Conservation (phyloP, 2,329 filamentous ascomycete genomes). For the Bipolaris oryzae region DNA sequence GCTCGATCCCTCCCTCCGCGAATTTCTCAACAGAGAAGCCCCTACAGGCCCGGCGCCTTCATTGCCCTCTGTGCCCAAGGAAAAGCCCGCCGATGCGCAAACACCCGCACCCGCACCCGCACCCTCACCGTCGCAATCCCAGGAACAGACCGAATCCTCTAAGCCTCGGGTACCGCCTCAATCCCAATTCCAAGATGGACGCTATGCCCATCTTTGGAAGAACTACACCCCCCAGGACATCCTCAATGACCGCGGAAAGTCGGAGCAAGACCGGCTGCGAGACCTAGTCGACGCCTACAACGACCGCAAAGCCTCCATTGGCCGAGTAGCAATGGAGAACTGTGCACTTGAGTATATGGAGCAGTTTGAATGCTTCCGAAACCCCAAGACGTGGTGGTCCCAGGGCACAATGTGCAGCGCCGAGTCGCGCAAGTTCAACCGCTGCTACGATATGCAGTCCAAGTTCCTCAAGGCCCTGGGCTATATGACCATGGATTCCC, state of each 20-base stretch:
- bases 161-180: conserved; percentile 54
- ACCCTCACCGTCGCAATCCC: conserved; percentile 12
- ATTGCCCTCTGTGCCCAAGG: conserved; percentile 32
- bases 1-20: conserved; percentile 81
- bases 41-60: conserved; percentile 67
- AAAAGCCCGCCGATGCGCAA: conserved; percentile 35
- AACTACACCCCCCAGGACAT: conserved; percentile 77
- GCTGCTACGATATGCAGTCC: conserved; percentile 89
- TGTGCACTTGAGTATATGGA: conserved; percentile 86
- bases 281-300: conserved; percentile 85
- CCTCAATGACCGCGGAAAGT: conserved; percentile 71
- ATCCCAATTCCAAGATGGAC: conserved; percentile 70
- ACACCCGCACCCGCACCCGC: conserved; percentile 4
- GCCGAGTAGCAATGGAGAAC: conserved; percentile 86
- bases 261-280: conserved; percentile 78
- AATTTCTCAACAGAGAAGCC: conserved; percentile 83
- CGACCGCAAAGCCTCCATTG: conserved; percentile 77
- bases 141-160: conserved; percentile 24
- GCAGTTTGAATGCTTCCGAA: conserved; percentile 80
- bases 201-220: conserved; percentile 90
- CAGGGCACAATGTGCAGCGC: conserved; percentile 79
- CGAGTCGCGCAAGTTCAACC: conserved; percentile 78
- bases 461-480: conserved; percentile 90
- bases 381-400: conserved; percentile 67
- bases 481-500: conserved; percentile 73